Percentiles rank a stretch among this genome's conserved stretches.
These are phyloP conservation scores for Arachis stenosperma DNA, from an alignment of 306 rosid genomes.

Conservation along the genomic window DNA sequence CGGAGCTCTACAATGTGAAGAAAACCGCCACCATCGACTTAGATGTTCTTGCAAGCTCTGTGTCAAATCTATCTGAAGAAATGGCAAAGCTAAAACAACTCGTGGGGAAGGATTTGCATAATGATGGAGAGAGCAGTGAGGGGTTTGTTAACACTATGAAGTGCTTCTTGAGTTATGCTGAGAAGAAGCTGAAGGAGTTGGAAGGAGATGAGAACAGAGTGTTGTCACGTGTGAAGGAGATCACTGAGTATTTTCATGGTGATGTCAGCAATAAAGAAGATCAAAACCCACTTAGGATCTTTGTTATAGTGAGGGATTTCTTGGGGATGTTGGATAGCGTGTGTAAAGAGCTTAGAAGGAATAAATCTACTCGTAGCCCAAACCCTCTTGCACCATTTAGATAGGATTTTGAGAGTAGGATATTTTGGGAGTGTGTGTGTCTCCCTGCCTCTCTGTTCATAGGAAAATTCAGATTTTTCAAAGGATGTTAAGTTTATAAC, in stretches of 20 bases:
- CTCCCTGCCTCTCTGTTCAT: conserved; percentile 18
- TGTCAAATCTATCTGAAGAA: conserved; percentile 69
- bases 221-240: conserved; percentile 67
- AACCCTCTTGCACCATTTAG: conserved; percentile 82
- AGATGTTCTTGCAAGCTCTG: conserved; percentile 78
- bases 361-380: conserved; percentile 53
- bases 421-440: background rate
- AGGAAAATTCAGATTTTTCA: conserved; percentile 33
- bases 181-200: conserved; percentile 58
- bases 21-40: conserved; percentile 83
- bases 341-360: conserved; percentile 84
- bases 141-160: conserved; percentile 56
- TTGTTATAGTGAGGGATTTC: conserved; percentile 95
- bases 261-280: conserved; percentile 78
- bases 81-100: conserved; percentile 49
- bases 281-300: conserved; percentile 72
- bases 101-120: conserved; percentile 46
- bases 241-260: conserved; percentile 92
- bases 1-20: conserved; percentile 86
- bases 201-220: conserved; percentile 73
- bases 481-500: conserved; percentile 32
- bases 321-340: conserved; percentile 87
- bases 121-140: conserved; percentile 49
- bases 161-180: conserved; percentile 58
- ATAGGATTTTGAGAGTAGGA: conserved; percentile 33